Evolutionary conservation across 2,329 filamentous ascomycete species (phyloP).

Genomic region (Claviceps maximensis): DNA sequence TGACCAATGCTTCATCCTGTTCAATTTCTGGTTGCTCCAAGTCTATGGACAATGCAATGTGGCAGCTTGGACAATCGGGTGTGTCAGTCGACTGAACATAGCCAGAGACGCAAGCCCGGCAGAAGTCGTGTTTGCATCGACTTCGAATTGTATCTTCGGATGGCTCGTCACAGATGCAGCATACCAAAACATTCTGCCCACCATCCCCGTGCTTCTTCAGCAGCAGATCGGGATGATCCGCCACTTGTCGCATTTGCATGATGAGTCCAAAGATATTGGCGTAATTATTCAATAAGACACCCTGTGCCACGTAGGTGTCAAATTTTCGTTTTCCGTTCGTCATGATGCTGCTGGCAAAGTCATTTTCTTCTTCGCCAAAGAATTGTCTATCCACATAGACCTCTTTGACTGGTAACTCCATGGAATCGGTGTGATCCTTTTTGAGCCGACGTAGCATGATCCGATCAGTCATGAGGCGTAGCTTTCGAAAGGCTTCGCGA

Average conservation of each 20-base stretch:
- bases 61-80: conserved; percentile 78
- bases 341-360: conserved; percentile 95
- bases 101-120: conserved; percentile 27
- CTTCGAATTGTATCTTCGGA: conserved; percentile 91
- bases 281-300: conserved; percentile 92
- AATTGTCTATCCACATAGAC: conserved; percentile 88
- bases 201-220: conserved; percentile 76
- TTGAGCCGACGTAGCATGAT: conserved; percentile 96
- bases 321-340: conserved; percentile 78
- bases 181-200: conserved; percentile 81
- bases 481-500: conserved; percentile 59
- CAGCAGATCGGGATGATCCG: conserved; percentile 89
- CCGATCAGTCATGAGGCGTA: conserved; percentile 77
- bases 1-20: conserved; percentile 73
- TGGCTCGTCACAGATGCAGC: conserved; percentile 90
- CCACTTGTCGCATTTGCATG: conserved; percentile 98
- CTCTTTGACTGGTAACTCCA: conserved; percentile 94
- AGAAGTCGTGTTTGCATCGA: conserved; percentile 72
- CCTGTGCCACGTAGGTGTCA: conserved; percentile 87
- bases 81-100: conserved; percentile 65
- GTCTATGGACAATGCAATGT: conserved; percentile 81
- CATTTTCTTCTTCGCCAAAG: conserved; percentile 90
- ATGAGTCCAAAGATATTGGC: conserved; percentile 98
- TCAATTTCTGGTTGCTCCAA: conserved; percentile 92
- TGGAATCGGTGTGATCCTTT: conserved; percentile 80